Base-by-base conservation (phyloP, 208 protist species). In the Acanthamoeba triangularis region DNA sequence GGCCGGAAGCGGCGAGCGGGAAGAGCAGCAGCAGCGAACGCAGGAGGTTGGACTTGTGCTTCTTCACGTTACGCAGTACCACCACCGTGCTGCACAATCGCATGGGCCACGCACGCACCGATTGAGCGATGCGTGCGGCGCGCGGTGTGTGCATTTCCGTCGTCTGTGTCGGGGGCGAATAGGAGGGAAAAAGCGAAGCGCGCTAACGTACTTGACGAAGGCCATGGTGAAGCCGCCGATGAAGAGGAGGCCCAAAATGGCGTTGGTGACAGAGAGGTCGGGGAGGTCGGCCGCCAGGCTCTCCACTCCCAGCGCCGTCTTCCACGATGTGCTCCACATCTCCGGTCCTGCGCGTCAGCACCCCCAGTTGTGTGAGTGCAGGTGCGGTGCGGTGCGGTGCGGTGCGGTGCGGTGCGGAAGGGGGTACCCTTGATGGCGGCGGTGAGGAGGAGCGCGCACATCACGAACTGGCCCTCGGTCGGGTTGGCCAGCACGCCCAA, bases 381-480 rank as follows among this genome's bases (percentile, higher is more conserved):
- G 18, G n/a, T 13, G 41, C 28, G 25, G 33, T 23, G 72, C 25
- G 72, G 82, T 23, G 82, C 3, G 37, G 44, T 47, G 44, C 7
- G 44, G 10, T 47, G 44, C 0, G 2, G 37, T 3, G 37, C 1
- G 37, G 37, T 41, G 44, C n/a, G n/a, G n/a, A n/a, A 49, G 11
- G 7, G 16, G 8, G n/a, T 80, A 94, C 90, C 90, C 20, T 37
- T 30, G 33, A 78, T 30, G 30, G 63, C 90, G 25, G 90, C 8
- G 18, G 65, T 59, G 44, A 94, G 37, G 25, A 94, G 52, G 1
- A 52, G 52, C 28, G 61, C 30, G 37, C 14, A 41, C 90, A 94
- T 94, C 23, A 80, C 90, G 30, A 94, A 59, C 65, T 94, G 90
- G n/a, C 90, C 90, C 65, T 94, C 90, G 37, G 90, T 94, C 18